phyloP scores from a whole-genome alignment of 2,329 filamentous ascomycete genomes.

The Aulographum hederae region DNA sequence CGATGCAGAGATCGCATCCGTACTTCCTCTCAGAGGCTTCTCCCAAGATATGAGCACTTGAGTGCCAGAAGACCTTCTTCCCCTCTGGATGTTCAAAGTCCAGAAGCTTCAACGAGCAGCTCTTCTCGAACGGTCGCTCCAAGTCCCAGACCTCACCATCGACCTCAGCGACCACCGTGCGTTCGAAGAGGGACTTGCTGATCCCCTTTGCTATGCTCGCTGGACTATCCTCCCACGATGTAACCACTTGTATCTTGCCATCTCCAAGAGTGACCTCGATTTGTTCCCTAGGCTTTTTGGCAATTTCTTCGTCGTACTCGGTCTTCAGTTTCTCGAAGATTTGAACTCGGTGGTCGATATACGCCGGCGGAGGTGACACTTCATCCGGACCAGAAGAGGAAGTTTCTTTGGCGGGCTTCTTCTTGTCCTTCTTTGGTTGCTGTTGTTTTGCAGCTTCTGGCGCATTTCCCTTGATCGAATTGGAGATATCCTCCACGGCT shows the following conservation, averaged over 20 bases:
- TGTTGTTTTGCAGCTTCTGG: too few species aligned
- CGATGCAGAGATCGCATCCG: conserved; percentile 83
- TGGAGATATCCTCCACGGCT: too few species aligned
- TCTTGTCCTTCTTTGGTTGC: conserved; percentile 14
- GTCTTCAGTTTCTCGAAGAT: conserved; percentile 83
- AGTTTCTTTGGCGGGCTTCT: conserved; percentile 17
- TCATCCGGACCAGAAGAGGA: conserved; percentile 25
- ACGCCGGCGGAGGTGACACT: conserved; percentile 43
- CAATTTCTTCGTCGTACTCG: conserved; percentile 59
- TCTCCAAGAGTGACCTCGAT: conserved; percentile 60
- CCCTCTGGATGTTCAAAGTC: conserved; percentile 62
- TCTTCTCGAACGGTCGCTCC: conserved; percentile 73
- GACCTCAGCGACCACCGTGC: conserved; percentile 70
- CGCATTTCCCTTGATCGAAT: too few species aligned
- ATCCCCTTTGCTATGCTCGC: conserved; percentile 60
- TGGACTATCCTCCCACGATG: conserved; percentile 83
- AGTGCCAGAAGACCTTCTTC: conserved; percentile 97
- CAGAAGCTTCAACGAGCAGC: conserved; percentile 68
- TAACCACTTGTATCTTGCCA: conserved; percentile 53
- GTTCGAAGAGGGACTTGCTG: conserved; percentile 70
- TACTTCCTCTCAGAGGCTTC: conserved; percentile 84
- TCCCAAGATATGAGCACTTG: conserved; percentile 85
- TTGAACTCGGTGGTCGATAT: conserved; percentile 65
- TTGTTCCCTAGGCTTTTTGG: conserved; percentile 49
- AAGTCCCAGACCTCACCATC: conserved; percentile 87